Evolutionary conservation across 352 stramenopile genomes (phyloP), one percentile per base, ranked within the genome.

Genomic region (Globisporangium nunn): DNA sequence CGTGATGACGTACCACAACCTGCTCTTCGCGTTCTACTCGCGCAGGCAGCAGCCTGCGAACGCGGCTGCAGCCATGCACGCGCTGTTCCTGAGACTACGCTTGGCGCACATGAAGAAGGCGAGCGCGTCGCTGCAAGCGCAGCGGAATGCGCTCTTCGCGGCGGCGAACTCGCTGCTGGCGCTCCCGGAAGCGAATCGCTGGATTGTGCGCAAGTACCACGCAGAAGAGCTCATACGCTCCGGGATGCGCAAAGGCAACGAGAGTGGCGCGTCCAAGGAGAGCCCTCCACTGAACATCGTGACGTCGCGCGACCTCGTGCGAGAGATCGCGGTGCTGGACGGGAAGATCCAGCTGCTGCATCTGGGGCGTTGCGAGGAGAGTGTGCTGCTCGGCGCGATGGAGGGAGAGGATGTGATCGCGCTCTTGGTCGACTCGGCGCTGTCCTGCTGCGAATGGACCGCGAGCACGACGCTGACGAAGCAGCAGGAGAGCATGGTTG

Each of bases 151-250:
- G 28, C 54, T 91, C 6, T 72, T 79, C 33, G 71, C 72, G 0
- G 76, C 79, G 0, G 68, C 63, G 52, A 79, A 75, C 43, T 59
- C 78, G 11, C 59, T 91, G 30, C 56, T 68, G 15, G 60, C 70
- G 6, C 60, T 77, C 3, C 72, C 77, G 4, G 57, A 59, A 28
- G 59, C 76, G 39, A 87, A 77, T 35, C 77, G 67, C 6, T 89
- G 81, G 79, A 62, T 90, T 45, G 76, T 89, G 46, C 77, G 79
- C n/a, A 88, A 88, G 52, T 61, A 84, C 17, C 78, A 88, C 58
- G 70, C 68, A 0, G 77, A 88, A 61, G 81, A 88, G 44, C 68
- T 75, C 14, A 61, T 68, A 18, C 39, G 54, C 14, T 30, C 45
- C 4, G 48, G 63, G 33, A 40, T 28, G 43, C 33, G 54, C 28